A percentile compares a stretch with the other conserved stretches of the same genome.
Conservation (phyloP, 352 stramenopile genomes). For the Globisporangium paroecandrum region DNA sequence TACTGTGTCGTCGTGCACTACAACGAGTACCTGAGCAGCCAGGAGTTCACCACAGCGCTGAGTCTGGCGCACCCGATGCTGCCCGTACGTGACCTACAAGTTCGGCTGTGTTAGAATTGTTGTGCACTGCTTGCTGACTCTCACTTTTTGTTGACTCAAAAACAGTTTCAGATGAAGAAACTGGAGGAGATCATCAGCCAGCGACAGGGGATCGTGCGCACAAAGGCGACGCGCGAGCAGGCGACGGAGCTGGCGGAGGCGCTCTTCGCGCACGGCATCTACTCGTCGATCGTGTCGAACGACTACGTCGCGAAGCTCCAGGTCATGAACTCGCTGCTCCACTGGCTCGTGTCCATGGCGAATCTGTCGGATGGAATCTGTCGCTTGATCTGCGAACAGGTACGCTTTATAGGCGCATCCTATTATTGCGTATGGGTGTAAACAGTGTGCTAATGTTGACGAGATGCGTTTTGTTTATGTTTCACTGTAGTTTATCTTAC, state of each 20-base stretch:
- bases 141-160: neutral
- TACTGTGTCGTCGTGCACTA: constrained; percentile 92
- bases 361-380: constrained; percentile 81
- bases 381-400: constrained; percentile 73
- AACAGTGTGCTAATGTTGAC: neutral
- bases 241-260: constrained; percentile 66
- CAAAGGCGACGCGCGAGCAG: constrained; percentile 64
- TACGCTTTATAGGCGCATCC: neutral
- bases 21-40: constrained; percentile 89
- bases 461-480: neutral
- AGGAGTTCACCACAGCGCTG: constrained; percentile 79
- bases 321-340: constrained; percentile 65
- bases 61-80: constrained; percentile 67
- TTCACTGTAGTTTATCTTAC: constrained; percentile 1
- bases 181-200: constrained; percentile 72
- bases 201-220: constrained; percentile 68
- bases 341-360: constrained; percentile 78
- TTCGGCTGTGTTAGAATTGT: neutral
- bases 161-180: constrained; percentile 80
- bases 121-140: neutral
- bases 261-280: constrained; percentile 65
- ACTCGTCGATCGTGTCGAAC: constrained; percentile 75
- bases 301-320: constrained; percentile 69
- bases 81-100: constrained; percentile 33
- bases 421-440: neutral